phyloP scores from a whole-genome alignment of 2,329 filamentous ascomycete genomes.

The Pyrenophora tritici-repentis region DNA sequence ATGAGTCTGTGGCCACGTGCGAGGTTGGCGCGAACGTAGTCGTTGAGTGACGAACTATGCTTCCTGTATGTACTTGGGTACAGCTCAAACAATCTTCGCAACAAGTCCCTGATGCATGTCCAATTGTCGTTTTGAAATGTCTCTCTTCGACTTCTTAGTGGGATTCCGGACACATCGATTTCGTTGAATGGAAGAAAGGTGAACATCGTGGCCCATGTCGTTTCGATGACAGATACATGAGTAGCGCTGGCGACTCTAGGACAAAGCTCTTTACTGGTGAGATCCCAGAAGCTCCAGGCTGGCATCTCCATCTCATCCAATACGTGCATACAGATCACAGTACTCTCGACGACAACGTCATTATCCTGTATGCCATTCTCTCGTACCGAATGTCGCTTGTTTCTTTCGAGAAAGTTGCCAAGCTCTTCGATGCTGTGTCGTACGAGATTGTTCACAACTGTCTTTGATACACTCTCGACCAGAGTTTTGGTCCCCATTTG shows the following conservation, averaged over 20 bases:
- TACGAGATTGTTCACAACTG: conserved; percentile 46
- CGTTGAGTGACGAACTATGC: conserved; percentile 55
- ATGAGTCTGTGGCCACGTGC: conserved; percentile 60
- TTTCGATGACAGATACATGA: conserved; percentile 43
- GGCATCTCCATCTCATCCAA: conserved; percentile 40
- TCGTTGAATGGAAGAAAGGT: conserved; percentile 59
- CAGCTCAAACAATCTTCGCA: conserved; percentile 54
- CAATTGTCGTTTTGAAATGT: conserved; percentile 55
- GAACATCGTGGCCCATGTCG: conserved; percentile 54
- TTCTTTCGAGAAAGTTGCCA: conserved; percentile 53
- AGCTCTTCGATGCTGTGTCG: conserved; percentile 46
- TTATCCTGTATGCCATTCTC: conserved; percentile 56
- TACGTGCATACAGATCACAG: conserved; percentile 55
- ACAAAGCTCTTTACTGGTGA: conserved; percentile 46
- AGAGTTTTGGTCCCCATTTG: conserved; percentile 32
- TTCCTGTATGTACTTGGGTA: conserved; percentile 51
- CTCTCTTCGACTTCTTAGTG: conserved; percentile 49
- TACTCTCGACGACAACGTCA: conserved; percentile 51
- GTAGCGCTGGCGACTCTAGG: conserved; percentile 19
- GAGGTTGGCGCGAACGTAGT: conserved; percentile 59
- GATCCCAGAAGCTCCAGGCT: conserved; percentile 50
- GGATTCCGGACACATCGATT: conserved; percentile 57
- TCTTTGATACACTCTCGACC: conserved; percentile 42
- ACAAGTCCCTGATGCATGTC: conserved; percentile 52
- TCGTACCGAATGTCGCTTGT: conserved; percentile 47